Base-by-base conservation (phyloP, 305 asterid genomes). In the Fraxinus platypoda region DNA sequence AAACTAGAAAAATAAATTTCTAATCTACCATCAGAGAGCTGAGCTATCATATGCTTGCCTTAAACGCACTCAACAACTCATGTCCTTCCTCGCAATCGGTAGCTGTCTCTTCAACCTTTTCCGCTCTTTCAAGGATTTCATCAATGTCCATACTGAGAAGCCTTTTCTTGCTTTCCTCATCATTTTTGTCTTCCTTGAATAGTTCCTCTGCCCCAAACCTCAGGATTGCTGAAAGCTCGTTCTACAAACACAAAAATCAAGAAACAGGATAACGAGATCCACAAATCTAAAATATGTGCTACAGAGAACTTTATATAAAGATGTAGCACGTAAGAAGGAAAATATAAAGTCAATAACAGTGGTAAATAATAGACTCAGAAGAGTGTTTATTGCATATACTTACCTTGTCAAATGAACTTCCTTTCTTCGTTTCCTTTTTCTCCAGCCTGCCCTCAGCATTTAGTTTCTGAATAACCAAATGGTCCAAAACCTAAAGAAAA, bases 121-220 rank as follows among this genome's bases (percentile, higher is more conserved):
- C 99, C 68, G 99, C 99, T 86, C 98, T 93, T 84, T 97, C 99
- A 87, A 97, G 99, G 88, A 97, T 95, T 88, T 97, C 99, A 87
- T 97, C 98, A 85, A 97, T 95, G 85, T 94, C 97, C 97, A 97
- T 89, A 85, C 96, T 91, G 62, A 97, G 95, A 87, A 97, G 97
- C 90, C 93, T 90, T 85, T 90, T 95, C 89, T 97, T 97, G 92
- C 94, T 95, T 86, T 97, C 99, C 87, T 97, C 99, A 0, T 95
- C 99, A 87, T 92, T 94, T 81, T 88, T 90, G 33, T 97, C 98
- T 86, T 97, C 99, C 89, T 95, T 95, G 76, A 97, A 97, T 52
- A 97, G 90, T 82, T 97, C 99, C 89, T 97, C 99, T 23, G 99
- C 99, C 83, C 99, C 99, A 90, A 97, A 97, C 88, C 98, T 90